phyloP scores from a whole-genome alignment of 2,329 filamentous ascomycete species.

The Cryphonectria naterciae region DNA sequence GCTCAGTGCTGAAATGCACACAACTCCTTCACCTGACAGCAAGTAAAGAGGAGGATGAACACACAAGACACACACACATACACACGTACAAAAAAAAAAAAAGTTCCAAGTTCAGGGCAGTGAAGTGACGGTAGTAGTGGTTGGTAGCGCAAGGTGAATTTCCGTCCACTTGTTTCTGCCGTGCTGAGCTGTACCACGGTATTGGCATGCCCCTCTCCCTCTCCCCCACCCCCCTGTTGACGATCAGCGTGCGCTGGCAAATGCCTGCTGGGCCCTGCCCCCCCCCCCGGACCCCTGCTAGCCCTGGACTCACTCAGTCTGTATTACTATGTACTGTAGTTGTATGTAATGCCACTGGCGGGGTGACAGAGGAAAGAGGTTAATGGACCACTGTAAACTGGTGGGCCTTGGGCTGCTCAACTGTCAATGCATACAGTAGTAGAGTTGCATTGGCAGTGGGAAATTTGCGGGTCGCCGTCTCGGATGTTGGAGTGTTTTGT shows the following conservation, averaged over 20 bases:
- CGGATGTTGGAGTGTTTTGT: neutral
- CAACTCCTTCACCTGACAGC: neutral
- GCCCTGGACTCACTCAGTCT: constrained; percentile 3
- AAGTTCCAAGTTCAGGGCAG: neutral
- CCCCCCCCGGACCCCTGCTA: neutral
- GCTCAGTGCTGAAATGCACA: neutral
- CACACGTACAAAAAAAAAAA: neutral
- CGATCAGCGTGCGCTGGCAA: constrained; percentile 14
- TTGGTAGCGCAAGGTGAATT: neutral
- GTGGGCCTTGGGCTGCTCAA: neutral
- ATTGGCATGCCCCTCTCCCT: neutral
- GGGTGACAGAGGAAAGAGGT: neutral
- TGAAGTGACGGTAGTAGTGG: neutral
- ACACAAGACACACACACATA: neutral
- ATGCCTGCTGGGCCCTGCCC: neutral
- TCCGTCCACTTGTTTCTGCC: neutral
- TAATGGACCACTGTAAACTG: neutral
- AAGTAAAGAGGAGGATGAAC: neutral
- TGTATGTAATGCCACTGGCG: neutral
- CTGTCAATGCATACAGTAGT: neutral
- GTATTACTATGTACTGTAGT: too few relatives aligned
- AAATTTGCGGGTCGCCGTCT: constrained; percentile 5
- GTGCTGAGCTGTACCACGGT: neutral
- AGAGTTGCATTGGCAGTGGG: neutral
- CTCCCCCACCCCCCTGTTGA: neutral